phyloP scores from a whole-genome alignment of 345 rosid species.

The Toxicodendron radicans region DNA sequence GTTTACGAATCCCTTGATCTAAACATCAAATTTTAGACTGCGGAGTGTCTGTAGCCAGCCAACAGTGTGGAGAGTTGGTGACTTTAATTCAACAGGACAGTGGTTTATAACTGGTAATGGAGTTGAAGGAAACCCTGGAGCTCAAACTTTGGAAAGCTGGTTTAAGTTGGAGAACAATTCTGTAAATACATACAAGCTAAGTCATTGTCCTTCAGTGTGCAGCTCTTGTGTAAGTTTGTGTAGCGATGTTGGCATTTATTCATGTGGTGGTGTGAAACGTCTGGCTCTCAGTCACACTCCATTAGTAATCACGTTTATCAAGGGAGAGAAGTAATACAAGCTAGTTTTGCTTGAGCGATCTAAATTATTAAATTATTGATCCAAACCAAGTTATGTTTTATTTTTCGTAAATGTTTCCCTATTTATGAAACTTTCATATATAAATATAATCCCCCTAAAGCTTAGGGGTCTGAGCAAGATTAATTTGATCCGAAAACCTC shows the following conservation, averaged over 20 bases:
- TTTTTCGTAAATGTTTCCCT: no score
- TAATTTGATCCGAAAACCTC: no score
- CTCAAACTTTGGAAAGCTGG: not conserved
- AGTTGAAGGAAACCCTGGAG: not conserved
- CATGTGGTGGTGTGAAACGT: not conserved
- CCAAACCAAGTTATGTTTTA: no score
- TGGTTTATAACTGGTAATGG: constrained; percentile 3
- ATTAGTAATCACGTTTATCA: not conserved
- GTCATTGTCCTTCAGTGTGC: constrained; percentile 3
- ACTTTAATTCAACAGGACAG: not conserved
- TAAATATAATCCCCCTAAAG: no score
- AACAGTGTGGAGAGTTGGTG: not conserved
- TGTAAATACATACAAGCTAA: not conserved
- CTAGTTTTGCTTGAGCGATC: no score
- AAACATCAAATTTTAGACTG: not conserved
- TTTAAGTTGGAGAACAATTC: constrained; percentile 3
- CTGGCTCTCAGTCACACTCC: not conserved
- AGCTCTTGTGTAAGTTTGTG: not conserved
- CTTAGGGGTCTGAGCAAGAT: no score
- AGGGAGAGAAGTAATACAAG: not conserved
- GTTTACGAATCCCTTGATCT: no score
- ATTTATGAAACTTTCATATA: no score
- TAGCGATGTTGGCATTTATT: not conserved
- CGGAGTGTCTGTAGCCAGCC: not conserved
- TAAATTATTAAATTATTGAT: no score